These are phyloP conservation scores for Pyrenochaeta sp. DNA, from an alignment of 2,329 filamentous ascomycete genomes.

Conservation along the genomic window DNA sequence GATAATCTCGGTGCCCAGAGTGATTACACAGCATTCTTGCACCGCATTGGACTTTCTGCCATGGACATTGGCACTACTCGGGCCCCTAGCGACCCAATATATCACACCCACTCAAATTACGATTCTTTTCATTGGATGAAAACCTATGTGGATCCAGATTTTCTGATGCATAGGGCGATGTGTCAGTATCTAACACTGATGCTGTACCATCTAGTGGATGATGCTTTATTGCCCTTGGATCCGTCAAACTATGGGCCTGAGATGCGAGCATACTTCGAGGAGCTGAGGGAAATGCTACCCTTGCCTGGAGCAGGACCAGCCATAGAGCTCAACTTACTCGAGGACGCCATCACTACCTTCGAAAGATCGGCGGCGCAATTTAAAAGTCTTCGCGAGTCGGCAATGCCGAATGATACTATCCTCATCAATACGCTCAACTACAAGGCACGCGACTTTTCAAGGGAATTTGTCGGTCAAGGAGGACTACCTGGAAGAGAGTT, in stretches of 20 bases:
- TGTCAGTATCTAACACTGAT: conserved; percentile 57
- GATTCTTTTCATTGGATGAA: conserved; percentile 62
- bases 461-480: conserved; percentile 57
- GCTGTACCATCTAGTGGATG: conserved; percentile 52
- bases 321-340: conserved; percentile 44
- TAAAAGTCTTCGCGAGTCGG: conserved; percentile 37
- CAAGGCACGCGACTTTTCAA: conserved; percentile 56
- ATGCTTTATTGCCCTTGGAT: conserved; percentile 51
- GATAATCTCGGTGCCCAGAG: conserved; percentile 56
- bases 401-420: conserved; percentile 34
- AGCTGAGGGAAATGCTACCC: conserved; percentile 41
- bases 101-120: conserved; percentile 60
- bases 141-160: conserved; percentile 61
- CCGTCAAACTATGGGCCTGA: conserved; percentile 50
- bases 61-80: conserved; percentile 54
- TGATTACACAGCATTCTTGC: conserved; percentile 59
- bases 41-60: conserved; percentile 51
- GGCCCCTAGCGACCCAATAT: conserved; percentile 53
- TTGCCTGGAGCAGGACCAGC: conserved; percentile 29
- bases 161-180: conserved; percentile 59
- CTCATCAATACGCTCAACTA: conserved; percentile 51
- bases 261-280: conserved; percentile 46
- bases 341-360: conserved; percentile 50
- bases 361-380: conserved; percentile 36
- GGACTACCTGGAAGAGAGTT: conserved; percentile 56